Evolutionary conservation across 1,284 basidiomycete genomes (phyloP).

Genomic region (Trichosporon coremiiforme): DNA sequence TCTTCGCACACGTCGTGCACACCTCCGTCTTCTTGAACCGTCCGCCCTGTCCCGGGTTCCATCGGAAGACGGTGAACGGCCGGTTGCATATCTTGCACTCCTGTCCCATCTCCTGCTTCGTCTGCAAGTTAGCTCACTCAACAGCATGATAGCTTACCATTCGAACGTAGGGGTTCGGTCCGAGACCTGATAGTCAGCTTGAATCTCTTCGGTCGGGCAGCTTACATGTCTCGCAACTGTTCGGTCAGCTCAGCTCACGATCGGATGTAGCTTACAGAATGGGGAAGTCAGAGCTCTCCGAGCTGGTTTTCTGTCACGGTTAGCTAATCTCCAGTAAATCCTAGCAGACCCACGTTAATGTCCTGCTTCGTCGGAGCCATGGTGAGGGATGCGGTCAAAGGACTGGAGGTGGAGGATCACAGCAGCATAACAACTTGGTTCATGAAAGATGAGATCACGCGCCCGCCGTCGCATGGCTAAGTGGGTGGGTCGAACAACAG

Average conservation of each 20-base stretch:
- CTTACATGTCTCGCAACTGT: slow-evolving; percentile 78
- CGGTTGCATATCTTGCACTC: slow-evolving; percentile 89
- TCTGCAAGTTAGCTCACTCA: slow-evolving; percentile 59
- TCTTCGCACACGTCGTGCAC: slow-evolving; percentile 97
- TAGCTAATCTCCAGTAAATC: not conserved
- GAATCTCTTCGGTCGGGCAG: slow-evolving; percentile 21
- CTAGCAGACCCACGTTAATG: slow-evolving; percentile 50
- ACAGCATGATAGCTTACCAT: slow-evolving; percentile 65
- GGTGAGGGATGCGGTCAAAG: slow-evolving; percentile 11
- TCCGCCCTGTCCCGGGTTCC: slow-evolving; percentile 91
- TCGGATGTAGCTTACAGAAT: slow-evolving; percentile 48
- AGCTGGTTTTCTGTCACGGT: slow-evolving; percentile 52
- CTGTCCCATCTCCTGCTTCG: slow-evolving; percentile 92
- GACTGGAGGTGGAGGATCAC: slow-evolving; percentile 10
- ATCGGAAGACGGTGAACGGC: slow-evolving; percentile 95
- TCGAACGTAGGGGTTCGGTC: slow-evolving; percentile 81
- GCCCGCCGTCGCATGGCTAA: slow-evolving; percentile 13
- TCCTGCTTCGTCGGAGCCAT: slow-evolving; percentile 53
- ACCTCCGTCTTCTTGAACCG: slow-evolving; percentile 98
- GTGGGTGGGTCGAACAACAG: not conserved
- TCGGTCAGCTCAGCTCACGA: slow-evolving; percentile 13
- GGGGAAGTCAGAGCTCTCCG: slow-evolving; percentile 56
- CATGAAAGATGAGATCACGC: slow-evolving; percentile 18
- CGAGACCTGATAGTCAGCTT: slow-evolving; percentile 62
- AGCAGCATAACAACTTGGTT: not conserved